Evolutionary conservation across 805 yeast species (phyloP).

Genomic region (Candida qinlingensis): DNA sequence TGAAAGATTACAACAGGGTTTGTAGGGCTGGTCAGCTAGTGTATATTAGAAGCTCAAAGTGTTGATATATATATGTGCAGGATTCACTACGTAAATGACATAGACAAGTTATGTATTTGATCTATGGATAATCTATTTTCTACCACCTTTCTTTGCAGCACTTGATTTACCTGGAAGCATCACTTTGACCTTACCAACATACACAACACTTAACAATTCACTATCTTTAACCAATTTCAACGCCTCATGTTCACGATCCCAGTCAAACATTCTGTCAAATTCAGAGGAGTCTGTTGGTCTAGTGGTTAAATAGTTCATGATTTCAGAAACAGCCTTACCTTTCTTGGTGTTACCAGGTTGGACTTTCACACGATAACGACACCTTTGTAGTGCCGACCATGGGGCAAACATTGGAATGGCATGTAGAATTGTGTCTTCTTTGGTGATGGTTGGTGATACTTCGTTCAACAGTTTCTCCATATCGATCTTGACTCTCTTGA

Average conservation of each 20-base stretch:
- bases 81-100: too few relatives aligned
- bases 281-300: slow-evolving; percentile 42
- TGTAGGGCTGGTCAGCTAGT: slow-evolving; percentile 16
- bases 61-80: too few relatives aligned
- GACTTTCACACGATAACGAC: slow-evolving; percentile 76
- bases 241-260: slow-evolving; percentile 63
- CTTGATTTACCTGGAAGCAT: slow-evolving; percentile 45
- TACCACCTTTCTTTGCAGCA: slow-evolving; percentile 23
- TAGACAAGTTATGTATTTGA: too few relatives aligned
- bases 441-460: slow-evolving; percentile 24
- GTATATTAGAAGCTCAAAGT: too few relatives aligned
- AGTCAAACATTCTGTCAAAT: slow-evolving; percentile 47
- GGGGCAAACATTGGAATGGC: slow-evolving; percentile 90
- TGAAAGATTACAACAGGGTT: slow-evolving; percentile 43
- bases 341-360: slow-evolving; percentile 78
- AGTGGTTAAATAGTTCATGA: slow-evolving; percentile 50
- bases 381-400: slow-evolving; percentile 72
- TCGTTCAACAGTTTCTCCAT: slow-evolving; percentile 38
- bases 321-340: slow-evolving; percentile 77
- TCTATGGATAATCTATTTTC: neutral
- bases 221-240: slow-evolving; percentile 53
- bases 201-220: slow-evolving; percentile 62
- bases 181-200: slow-evolving; percentile 67
- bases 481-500: slow-evolving; percentile 36
- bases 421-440: slow-evolving; percentile 50